phyloP scores from a whole-genome alignment of 805 yeast species.

The Millerozyma miso region DNA sequence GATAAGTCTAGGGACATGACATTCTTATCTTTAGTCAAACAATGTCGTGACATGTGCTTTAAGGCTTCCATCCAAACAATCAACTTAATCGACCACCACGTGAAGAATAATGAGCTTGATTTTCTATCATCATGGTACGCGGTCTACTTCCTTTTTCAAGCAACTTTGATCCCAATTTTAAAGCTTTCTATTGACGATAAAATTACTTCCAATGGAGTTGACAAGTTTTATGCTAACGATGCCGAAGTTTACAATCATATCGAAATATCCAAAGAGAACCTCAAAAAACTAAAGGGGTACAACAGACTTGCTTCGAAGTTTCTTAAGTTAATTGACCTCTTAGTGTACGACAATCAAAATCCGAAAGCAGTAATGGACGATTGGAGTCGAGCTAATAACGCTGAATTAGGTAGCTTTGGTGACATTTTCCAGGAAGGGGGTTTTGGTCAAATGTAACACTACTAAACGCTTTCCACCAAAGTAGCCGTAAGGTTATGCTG shows the following conservation, averaged over 20 bases:
- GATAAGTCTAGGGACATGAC: conserved; percentile 11
- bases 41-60: conserved; percentile 12
- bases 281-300: conserved; percentile 9
- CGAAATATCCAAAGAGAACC: conserved; percentile 10
- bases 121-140: conserved; percentile 15
- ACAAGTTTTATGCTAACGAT: conserved; percentile 2
- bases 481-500: too few species aligned
- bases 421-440: conserved; percentile 8
- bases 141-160: conserved; percentile 17
- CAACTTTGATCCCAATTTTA: conserved; percentile 15
- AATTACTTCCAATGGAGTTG: background rate
- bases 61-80: conserved; percentile 14
- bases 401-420: conserved; percentile 11
- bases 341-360: conserved; percentile 10
- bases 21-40: conserved; percentile 12
- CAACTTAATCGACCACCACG: conserved; percentile 8
- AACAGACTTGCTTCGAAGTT: conserved; percentile 18
- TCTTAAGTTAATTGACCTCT: conserved; percentile 12
- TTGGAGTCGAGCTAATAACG: conserved; percentile 8
- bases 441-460: background rate
- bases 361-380: conserved; percentile 1
- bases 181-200: conserved; percentile 13
- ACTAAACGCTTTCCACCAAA: too few species aligned
- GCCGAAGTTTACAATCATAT: conserved; percentile 12
- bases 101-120: conserved; percentile 11